These are phyloP conservation scores for Salix udensis DNA, from an alignment of 345 rosid genomes.

Conservation along the genomic window DNA sequence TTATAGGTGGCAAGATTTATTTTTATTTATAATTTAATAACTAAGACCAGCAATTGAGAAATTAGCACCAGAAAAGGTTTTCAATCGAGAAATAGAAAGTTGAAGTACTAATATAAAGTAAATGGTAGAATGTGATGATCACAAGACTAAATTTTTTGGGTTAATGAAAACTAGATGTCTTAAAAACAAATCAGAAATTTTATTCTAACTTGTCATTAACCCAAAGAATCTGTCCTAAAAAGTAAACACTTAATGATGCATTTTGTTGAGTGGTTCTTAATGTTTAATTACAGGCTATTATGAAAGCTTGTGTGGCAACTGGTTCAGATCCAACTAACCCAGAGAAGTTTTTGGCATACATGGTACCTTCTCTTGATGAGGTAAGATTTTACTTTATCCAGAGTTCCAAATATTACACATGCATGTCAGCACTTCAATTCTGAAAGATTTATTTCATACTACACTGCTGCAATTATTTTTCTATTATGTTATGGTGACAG, in stretches of 20 bases:
- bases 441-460: neutral
- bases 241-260: neutral
- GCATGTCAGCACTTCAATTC: neutral
- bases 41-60: neutral
- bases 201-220: neutral
- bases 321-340: slow-evolving; percentile 66
- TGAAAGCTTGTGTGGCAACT: slow-evolving; percentile 78
- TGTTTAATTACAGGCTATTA: slow-evolving; percentile 58
- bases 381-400: slow-evolving; percentile 35
- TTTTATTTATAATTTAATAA: neutral
- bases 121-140: no score
- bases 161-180: neutral
- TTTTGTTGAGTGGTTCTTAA: neutral
- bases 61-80: neutral
- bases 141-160: neutral
- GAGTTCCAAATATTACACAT: neutral
- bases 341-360: slow-evolving; percentile 86
- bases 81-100: neutral
- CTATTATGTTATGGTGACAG: slow-evolving; percentile 38
- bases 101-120: neutral
- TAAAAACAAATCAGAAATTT: neutral
- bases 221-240: neutral
- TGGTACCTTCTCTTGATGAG: slow-evolving; percentile 83
- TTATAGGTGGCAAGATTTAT: neutral
- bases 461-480: neutral